phyloP scores from a whole-genome alignment of 495 filamentous ascomycete genomes.

The Pyrenula massariospora region DNA sequence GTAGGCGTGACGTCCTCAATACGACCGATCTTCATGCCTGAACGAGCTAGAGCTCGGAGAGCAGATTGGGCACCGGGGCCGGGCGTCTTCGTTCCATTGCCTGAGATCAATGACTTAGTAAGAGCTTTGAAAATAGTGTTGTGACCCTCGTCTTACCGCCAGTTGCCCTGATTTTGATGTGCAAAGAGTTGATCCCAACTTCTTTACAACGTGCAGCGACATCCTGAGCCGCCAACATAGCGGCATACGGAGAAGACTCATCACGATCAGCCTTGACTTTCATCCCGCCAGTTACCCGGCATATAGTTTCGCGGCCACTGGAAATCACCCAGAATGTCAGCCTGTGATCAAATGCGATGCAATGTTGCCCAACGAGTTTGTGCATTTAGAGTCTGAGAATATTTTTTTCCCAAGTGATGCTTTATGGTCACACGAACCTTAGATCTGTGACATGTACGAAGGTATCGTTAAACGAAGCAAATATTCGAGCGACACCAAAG shows the following conservation, averaged over 20 bases:
- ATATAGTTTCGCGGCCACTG: constrained; percentile 99
- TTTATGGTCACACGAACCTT: constrained; percentile 47
- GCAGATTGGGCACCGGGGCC: constrained; percentile 97
- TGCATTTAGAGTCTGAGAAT: too few relatives aligned
- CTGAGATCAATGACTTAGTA: constrained; percentile 22
- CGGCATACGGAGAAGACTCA: constrained; percentile 98
- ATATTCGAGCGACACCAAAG: constrained; percentile 98
- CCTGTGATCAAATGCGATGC: constrained; percentile 13
- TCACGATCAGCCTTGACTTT: constrained; percentile 99
- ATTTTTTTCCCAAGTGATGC: too few relatives aligned
- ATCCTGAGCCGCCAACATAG: constrained; percentile 96
- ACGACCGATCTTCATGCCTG: constrained; percentile 98
- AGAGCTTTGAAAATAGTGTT: constrained; percentile 2
- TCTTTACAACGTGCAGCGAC: constrained; percentile 98
- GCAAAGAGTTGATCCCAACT: constrained; percentile 93
- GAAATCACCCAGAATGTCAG: constrained; percentile 55
- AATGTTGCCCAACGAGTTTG: too few relatives aligned
- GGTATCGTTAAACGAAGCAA: constrained; percentile 97
- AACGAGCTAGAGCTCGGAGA: constrained; percentile 94
- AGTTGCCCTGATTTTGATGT: constrained; percentile 99
- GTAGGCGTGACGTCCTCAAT: constrained; percentile 99
- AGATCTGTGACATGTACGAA: constrained; percentile 99
- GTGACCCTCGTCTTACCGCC: constrained; percentile 71
- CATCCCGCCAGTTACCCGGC: constrained; percentile 98
- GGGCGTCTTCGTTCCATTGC: constrained; percentile 99